phyloP scores from a whole-genome alignment of 495 filamentous ascomycete genomes.

The Cenococcum geophilum region DNA sequence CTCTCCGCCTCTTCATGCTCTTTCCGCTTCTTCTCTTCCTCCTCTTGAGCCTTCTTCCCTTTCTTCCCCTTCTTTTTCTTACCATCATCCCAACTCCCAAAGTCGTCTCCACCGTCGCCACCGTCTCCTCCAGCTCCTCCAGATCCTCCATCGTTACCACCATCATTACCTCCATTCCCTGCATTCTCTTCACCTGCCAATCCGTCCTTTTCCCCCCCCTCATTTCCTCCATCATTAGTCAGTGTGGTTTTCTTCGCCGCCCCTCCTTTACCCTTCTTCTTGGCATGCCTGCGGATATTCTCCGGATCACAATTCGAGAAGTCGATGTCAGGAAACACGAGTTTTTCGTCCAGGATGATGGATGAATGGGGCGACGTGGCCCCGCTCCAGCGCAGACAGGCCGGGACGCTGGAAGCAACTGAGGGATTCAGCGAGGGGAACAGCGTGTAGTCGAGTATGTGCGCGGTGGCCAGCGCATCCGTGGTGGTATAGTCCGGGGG shows the following conservation, averaged over 20 bases:
- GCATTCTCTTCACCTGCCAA: conserved; percentile 34
- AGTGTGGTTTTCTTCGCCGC: conserved; percentile 15
- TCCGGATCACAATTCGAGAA: conserved; percentile 24
- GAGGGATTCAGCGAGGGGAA: conserved; percentile 28
- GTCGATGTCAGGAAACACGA: conserved; percentile 21
- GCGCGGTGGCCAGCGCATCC: conserved; percentile 29
- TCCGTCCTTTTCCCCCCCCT: conserved; percentile 46
- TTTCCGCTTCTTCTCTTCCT: conserved; percentile 33
- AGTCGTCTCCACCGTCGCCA: conserved; percentile 32
- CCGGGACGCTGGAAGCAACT: conserved; percentile 19
- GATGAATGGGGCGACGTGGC: conserved; percentile 24
- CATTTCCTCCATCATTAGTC: conserved; percentile 30
- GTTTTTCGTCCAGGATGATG: conserved; percentile 25
- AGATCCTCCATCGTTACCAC: conserved; percentile 30
- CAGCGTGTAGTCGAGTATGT: conserved; percentile 20
- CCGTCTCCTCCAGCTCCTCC: conserved; percentile 30
- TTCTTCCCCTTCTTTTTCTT: conserved; percentile 33
- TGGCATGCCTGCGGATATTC: conserved; percentile 27
- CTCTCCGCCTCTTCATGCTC: conserved; percentile 37
- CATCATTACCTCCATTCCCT: conserved; percentile 27
- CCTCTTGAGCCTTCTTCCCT: conserved; percentile 31
- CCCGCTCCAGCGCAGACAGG: conserved; percentile 26
- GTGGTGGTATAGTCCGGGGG: conserved; percentile 38
- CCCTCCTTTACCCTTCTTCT: conserved; percentile 34
- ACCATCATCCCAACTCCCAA: conserved; percentile 30